Evolutionary conservation across 2,329 filamentous ascomycete genomes (phyloP).

Genomic region (Xylaria sp.): DNA sequence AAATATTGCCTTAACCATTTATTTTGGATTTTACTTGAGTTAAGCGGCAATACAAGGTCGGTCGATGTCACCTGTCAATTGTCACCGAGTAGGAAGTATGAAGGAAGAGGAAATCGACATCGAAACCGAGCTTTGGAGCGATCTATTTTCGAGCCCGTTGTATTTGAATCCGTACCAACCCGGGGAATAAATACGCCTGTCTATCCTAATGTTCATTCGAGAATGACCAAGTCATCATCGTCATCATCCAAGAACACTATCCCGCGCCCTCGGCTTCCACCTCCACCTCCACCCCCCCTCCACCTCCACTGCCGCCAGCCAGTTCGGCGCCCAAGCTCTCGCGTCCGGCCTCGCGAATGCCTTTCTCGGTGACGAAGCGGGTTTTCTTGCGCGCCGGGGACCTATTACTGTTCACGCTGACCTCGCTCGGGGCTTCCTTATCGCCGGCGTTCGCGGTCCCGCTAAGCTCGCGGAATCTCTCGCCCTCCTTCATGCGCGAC

Average conservation of each 20-base stretch:
- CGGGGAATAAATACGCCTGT: not conserved
- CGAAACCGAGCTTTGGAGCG: not conserved
- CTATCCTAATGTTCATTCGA: conserved; percentile 5
- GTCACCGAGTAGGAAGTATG: not conserved
- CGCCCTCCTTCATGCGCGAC: conserved; percentile 65
- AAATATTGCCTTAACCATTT: too few species aligned
- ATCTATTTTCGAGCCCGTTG: not conserved
- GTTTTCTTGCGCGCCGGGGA: conserved; percentile 72
- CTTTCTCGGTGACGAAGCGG: conserved; percentile 78
- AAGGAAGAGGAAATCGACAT: not conserved
- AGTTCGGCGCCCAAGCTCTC: conserved; percentile 70
- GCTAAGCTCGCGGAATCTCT: conserved; percentile 47
- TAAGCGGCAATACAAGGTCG: too few species aligned
- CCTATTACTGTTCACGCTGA: conserved; percentile 33
- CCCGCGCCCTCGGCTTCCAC: not conserved
- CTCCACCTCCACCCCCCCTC: not conserved
- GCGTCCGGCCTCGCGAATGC: conserved; percentile 76
- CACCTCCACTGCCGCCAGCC: not conserved
- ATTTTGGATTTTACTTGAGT: not conserved
- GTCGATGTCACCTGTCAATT: not conserved
- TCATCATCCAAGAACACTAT: conserved; percentile 29
- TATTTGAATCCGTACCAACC: not conserved
- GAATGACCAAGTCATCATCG: conserved; percentile 28
- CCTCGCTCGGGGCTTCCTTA: not conserved
- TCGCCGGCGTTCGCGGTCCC: not conserved